Percentiles rank a stretch among this genome's conserved stretches.
Evolutionary conservation across 495 filamentous ascomycete genomes (phyloP).

Genomic region (Aspergillus kassunensis): DNA sequence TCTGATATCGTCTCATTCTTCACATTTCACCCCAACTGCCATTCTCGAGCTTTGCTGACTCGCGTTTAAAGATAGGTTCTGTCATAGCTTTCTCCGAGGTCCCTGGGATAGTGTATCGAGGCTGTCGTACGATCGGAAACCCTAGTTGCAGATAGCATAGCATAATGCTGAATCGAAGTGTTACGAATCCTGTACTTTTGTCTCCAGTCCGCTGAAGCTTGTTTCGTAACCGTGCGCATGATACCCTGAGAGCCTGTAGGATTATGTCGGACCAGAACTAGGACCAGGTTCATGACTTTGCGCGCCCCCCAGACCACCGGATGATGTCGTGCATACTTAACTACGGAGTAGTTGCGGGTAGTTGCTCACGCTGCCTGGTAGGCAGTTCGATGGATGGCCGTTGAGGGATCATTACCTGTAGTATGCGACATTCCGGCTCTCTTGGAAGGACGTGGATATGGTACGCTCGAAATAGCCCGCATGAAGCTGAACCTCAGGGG

Average conservation of each 20-base stretch:
- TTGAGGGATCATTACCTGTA: too few species aligned
- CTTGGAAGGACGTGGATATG: too few species aligned
- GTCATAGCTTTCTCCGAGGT: too few species aligned
- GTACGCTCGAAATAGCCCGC: neutral
- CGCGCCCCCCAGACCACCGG: neutral
- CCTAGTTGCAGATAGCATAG: neutral
- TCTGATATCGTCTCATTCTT: constrained; percentile 42
- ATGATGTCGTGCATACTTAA: neutral
- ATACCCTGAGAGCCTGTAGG: neutral
- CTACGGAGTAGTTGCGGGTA: neutral
- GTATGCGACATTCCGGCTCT: too few species aligned
- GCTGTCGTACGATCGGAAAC: neutral
- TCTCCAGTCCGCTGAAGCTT: constrained; percentile 1
- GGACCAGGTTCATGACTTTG: neutral
- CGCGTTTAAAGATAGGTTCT: constrained; percentile 8
- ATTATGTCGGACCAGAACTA: neutral
- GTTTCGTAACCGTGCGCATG: neutral
- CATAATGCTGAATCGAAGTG: neutral
- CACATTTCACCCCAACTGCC: constrained; percentile 7
- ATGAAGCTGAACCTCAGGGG: neutral
- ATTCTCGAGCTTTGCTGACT: constrained; percentile 13
- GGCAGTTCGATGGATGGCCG: too few species aligned
- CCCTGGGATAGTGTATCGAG: too few species aligned
- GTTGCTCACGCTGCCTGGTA: too few species aligned
- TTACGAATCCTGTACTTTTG: neutral